Evolutionary conservation across 2,329 filamentous ascomycete species (phyloP).

Genomic region (Pseudogymnoascus sp.): DNA sequence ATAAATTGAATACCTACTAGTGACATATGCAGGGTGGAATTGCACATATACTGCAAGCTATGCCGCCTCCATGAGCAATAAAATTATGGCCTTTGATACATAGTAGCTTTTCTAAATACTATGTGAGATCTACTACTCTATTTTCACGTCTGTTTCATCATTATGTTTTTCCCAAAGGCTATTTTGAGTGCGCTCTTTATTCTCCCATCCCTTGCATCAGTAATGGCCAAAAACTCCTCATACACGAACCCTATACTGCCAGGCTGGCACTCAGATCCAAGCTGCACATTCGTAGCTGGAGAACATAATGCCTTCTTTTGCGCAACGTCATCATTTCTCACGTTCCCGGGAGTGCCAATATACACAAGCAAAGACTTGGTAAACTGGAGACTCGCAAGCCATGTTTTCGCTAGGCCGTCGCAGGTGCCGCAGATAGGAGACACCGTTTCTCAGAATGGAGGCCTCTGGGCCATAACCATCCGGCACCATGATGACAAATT

Average conservation of each 20-base stretch:
- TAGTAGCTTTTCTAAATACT: background rate
- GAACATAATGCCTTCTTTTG: slow-evolving; percentile 41
- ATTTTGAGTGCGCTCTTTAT: background rate
- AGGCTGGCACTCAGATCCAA: slow-evolving; percentile 43
- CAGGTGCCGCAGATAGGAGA: slow-evolving; percentile 32
- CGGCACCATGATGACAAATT: slow-evolving; percentile 36
- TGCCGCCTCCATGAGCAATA: background rate
- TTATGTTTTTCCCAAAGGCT: background rate
- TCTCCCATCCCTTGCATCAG: background rate
- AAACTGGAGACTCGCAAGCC: slow-evolving; percentile 40
- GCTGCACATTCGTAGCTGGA: slow-evolving; percentile 34
- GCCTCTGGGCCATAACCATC: slow-evolving; percentile 42
- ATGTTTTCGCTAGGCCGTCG: slow-evolving; percentile 29
- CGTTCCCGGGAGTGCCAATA: slow-evolving; percentile 45
- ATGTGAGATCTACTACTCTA: background rate
- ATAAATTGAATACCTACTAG: background rate
- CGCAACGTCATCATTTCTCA: slow-evolving; percentile 43
- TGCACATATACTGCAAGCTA: background rate
- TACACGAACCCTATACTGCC: slow-evolving; percentile 39
- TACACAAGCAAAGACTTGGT: slow-evolving; percentile 44
- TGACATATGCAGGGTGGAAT: background rate
- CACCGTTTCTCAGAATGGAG: slow-evolving; percentile 21
- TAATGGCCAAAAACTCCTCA: slow-evolving; percentile 1
- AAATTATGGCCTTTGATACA: background rate
- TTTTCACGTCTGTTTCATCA: too few species aligned